phyloP scores from a whole-genome alignment of 2,329 filamentous ascomycete genomes.

The Colletotrichum sojae region DNA sequence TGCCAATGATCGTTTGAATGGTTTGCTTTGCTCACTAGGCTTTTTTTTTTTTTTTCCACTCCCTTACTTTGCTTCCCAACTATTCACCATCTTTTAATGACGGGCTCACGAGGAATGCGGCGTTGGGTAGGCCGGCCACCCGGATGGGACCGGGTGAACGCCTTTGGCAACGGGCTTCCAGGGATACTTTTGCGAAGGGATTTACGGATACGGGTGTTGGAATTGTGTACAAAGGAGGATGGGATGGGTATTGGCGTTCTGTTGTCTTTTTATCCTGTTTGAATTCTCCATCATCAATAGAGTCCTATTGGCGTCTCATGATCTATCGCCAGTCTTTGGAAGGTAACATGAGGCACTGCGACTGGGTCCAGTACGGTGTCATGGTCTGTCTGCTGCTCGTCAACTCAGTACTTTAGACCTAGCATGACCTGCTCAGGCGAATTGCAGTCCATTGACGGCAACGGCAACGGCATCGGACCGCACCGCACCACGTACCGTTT shows the following conservation, averaged over 20 bases:
- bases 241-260: constrained; percentile 32
- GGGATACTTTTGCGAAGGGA: constrained; percentile 25
- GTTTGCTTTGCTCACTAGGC: constrained; percentile 14
- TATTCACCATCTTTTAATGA: constrained; percentile 41
- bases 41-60: background rate
- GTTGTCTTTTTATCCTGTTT: constrained; percentile 16
- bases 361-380: too few species aligned
- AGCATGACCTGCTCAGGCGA: too few species aligned
- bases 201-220: background rate
- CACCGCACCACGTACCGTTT: background rate
- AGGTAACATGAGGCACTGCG: too few species aligned
- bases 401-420: too few species aligned
- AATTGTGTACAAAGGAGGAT: constrained; percentile 26
- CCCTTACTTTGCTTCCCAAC: constrained; percentile 34
- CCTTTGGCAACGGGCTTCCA: constrained; percentile 15
- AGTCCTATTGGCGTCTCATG: constrained; percentile 6
- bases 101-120: constrained; percentile 38
- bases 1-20: constrained; percentile 44
- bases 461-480: too few species aligned
- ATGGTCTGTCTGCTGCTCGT: too few species aligned
- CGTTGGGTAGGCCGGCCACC: constrained; percentile 30
- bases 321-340: background rate
- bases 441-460: too few species aligned
- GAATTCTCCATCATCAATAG: constrained; percentile 31
- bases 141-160: constrained; percentile 21